phyloP scores from a whole-genome alignment of 352 stramenopile species.

The Pythium scleroteichum region DNA sequence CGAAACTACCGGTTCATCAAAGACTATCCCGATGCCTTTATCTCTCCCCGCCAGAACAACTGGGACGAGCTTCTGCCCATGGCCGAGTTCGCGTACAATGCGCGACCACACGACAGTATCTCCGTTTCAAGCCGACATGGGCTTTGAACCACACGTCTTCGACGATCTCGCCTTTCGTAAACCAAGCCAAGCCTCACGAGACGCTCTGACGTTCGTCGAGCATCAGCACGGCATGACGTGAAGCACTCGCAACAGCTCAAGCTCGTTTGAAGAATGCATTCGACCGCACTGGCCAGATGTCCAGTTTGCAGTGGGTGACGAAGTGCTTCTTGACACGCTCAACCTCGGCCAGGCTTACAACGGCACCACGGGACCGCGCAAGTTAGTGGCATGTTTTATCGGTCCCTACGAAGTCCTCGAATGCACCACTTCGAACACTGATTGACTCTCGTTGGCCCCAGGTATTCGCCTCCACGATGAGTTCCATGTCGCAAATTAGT shows the following conservation, averaged over 20 bases:
- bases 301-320: slow-evolving; percentile 11
- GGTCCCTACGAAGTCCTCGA: slow-evolving; percentile 16
- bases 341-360: slow-evolving; percentile 18
- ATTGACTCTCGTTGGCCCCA: slow-evolving; percentile 16
- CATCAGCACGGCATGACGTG: not conserved
- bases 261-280: not conserved
- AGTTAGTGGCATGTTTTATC: slow-evolving; percentile 23
- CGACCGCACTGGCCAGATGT: slow-evolving; percentile 20
- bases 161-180: slow-evolving; percentile 11
- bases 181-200: too few relatives aligned
- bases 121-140: slow-evolving; percentile 15
- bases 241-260: slow-evolving; percentile 6
- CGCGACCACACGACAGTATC: slow-evolving; percentile 1
- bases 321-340: slow-evolving; percentile 24
- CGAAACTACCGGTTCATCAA: slow-evolving; percentile 11
- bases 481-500: slow-evolving; percentile 23
- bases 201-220: not conserved
- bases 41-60: slow-evolving; percentile 4
- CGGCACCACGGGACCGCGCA: slow-evolving; percentile 14
- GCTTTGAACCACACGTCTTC: slow-evolving; percentile 1
- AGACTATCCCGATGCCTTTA: slow-evolving; percentile 3
- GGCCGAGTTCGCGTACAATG: slow-evolving; percentile 26
- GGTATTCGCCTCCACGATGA: slow-evolving; percentile 22
- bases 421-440: slow-evolving; percentile 9
- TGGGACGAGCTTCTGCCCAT: slow-evolving; percentile 16